Percentiles rank a stretch among this genome's conserved stretches.
These are phyloP conservation scores for Stentor coeruleus DNA, from an alignment of 73 alveolate species.

Conservation along the genomic window DNA sequence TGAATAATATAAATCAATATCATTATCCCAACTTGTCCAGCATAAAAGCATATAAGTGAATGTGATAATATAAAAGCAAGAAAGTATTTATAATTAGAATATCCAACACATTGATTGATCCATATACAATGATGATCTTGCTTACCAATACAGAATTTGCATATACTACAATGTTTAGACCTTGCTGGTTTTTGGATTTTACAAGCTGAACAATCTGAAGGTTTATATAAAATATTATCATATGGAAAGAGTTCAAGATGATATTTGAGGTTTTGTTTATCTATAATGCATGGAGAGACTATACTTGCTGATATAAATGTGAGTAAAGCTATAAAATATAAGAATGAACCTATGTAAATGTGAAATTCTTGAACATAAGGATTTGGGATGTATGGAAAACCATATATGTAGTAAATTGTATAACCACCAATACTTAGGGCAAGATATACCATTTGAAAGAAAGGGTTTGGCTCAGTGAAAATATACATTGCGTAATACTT, in stretches of 20 bases:
- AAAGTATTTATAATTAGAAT: constrained; percentile 53
- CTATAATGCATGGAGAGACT: constrained; percentile 60
- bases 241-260: constrained; percentile 35
- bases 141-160: constrained; percentile 60
- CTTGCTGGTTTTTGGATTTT: constrained; percentile 56
- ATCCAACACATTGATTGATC: constrained; percentile 74
- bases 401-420: constrained; percentile 41
- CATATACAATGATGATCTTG: constrained; percentile 73
- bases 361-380: constrained; percentile 36
- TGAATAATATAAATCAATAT: constrained; percentile 34
- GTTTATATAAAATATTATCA: constrained; percentile 46
- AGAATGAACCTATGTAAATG: constrained; percentile 41
- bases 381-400: constrained; percentile 53
- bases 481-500: constrained; percentile 2
- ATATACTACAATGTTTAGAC: constrained; percentile 61
- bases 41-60: constrained; percentile 59
- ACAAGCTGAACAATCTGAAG: constrained; percentile 51
- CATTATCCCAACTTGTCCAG: constrained; percentile 38
- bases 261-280: constrained; percentile 36
- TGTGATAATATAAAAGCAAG: constrained; percentile 50
- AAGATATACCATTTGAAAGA: constrained; percentile 52
- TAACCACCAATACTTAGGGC: constrained; percentile 49
- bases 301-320: constrained; percentile 52
- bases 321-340: constrained; percentile 41
- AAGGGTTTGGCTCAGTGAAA: constrained; percentile 53